Conservation (phyloP, 495 filamentous ascomycete species). For the Lophiostoma macrostomum region DNA sequence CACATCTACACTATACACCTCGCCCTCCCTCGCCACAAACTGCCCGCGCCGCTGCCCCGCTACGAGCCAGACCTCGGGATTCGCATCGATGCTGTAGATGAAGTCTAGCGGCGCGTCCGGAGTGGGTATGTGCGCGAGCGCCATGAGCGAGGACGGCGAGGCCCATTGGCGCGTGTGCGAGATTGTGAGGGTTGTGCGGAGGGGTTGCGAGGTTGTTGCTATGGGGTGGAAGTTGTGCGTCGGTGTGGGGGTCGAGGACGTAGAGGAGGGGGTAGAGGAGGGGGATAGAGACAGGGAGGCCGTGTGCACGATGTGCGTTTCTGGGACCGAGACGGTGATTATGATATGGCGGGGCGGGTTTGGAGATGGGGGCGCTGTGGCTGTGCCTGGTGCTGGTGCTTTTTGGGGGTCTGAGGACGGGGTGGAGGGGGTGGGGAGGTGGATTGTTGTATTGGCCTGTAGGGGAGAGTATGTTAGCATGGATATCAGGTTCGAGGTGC, state of each 20-base stretch:
- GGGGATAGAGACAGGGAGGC: slow-evolving; percentile 68
- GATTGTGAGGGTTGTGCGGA: slow-evolving; percentile 68
- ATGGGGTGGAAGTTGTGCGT: slow-evolving; percentile 42
- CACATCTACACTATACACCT: slow-evolving; percentile 54
- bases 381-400: too few species aligned
- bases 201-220: slow-evolving; percentile 62
- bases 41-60: slow-evolving; percentile 76
- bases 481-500: not conserved
- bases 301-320: slow-evolving; percentile 78
- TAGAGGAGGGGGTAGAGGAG: too few species aligned
- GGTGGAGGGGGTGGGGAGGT: not conserved
- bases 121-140: slow-evolving; percentile 12
- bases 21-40: slow-evolving; percentile 59
- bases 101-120: slow-evolving; percentile 64
- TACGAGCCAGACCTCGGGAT: slow-evolving; percentile 75
- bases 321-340: slow-evolving; percentile 80
- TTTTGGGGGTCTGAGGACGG: not conserved
- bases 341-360: slow-evolving; percentile 44
- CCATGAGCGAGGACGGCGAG: slow-evolving; percentile 37
- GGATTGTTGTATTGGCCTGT: slow-evolving; percentile 17
- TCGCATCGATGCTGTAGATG: slow-evolving; percentile 75
- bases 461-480: slow-evolving; percentile 11
- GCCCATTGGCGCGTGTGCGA: slow-evolving; percentile 80
- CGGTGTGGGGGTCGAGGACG: slow-evolving; percentile 29
- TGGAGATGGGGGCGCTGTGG: slow-evolving; percentile 8